A percentile compares a stretch with the other conserved stretches of the same genome.
Conservation (phyloP, 345 rosid genomes). For the Durio zibethinus region DNA sequence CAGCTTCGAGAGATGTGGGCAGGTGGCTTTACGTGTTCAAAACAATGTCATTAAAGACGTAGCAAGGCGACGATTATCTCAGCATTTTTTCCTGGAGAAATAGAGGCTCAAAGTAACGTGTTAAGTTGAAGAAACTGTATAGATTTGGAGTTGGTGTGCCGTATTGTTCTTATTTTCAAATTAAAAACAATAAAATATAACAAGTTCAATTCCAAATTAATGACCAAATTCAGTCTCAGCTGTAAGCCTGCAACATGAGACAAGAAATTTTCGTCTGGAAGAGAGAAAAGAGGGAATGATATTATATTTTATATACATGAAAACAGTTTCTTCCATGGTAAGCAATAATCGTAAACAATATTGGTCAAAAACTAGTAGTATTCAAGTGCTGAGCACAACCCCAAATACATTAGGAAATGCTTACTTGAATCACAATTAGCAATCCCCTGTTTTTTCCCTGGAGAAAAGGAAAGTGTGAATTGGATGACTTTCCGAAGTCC, state of each 20-base stretch:
- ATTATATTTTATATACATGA: too few species aligned
- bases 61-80: neutral
- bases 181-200: neutral
- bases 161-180: neutral
- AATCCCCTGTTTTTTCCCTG: too few species aligned
- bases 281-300: neutral
- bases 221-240: neutral
- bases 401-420: too few species aligned
- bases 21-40: neutral
- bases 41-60: neutral
- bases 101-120: conserved; percentile 2
- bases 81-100: neutral
- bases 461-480: too few species aligned
- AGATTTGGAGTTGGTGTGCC: neutral
- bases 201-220: neutral
- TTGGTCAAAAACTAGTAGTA: too few species aligned
- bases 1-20: neutral
- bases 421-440: too few species aligned
- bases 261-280: neutral
- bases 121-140: neutral
- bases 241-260: neutral
- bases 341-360: too few species aligned
- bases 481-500: neutral
- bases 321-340: too few species aligned
- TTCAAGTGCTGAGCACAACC: too few species aligned